Percentiles rank a stretch among this genome's conserved stretches.
phyloP scores from a whole-genome alignment of 768 basidiomycete genomes.

The Lanmaoa pseudosensibilis region DNA sequence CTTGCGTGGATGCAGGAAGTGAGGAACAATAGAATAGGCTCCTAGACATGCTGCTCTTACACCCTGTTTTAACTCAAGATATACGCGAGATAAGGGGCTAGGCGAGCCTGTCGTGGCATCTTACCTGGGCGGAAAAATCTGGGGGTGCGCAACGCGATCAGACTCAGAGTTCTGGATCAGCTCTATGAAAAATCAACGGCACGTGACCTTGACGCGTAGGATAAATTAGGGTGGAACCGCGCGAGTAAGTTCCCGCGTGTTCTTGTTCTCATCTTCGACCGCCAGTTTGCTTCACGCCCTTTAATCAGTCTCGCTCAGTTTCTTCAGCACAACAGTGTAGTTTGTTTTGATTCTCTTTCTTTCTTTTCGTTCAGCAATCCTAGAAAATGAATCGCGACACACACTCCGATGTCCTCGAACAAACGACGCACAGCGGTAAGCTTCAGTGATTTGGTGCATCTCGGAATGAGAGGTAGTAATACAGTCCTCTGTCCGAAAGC shows the following conservation, averaged over 20 bases:
- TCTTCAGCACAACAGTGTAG: background rate
- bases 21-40: constrained; percentile 46
- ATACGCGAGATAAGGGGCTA: background rate
- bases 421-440: constrained; percentile 33
- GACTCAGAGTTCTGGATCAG: background rate
- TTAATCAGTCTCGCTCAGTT: constrained; percentile 11
- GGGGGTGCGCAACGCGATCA: constrained; percentile 1
- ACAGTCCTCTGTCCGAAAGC: background rate
- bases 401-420: constrained; percentile 46
- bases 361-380: constrained; percentile 15
- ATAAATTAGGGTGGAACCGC: constrained; percentile 24
- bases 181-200: constrained; percentile 14
- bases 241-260: constrained; percentile 25
- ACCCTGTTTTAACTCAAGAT: background rate
- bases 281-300: constrained; percentile 28
- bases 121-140: constrained; percentile 5
- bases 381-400: constrained; percentile 32
- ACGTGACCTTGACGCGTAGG: constrained; percentile 31
- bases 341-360: constrained; percentile 12
- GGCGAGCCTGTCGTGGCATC: constrained; percentile 3
- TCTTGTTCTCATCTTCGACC: constrained; percentile 27
- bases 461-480: background rate
- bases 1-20: constrained; percentile 46
- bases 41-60: constrained; percentile 32
- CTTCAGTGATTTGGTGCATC: background rate